Evolutionary conservation across 148 eudicot species (phyloP).

Genomic region (Vaccinium darrowii): DNA sequence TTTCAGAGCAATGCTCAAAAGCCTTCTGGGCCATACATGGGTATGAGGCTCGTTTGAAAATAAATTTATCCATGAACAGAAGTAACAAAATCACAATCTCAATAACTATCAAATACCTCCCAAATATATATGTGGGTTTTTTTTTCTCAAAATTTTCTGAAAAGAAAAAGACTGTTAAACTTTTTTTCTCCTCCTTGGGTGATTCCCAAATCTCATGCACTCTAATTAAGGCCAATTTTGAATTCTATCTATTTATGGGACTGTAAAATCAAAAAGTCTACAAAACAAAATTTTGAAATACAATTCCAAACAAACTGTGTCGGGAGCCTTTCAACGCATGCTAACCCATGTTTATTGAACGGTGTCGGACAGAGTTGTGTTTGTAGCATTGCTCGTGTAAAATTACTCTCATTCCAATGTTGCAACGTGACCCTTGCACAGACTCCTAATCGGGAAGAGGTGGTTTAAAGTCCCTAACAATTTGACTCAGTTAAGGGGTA

Average conservation of each 20-base stretch:
- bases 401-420: not conserved
- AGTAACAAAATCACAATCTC: constrained; percentile 11
- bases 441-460: not conserved
- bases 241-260: not conserved
- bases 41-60: not conserved
- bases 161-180: not conserved
- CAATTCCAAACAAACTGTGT: no score
- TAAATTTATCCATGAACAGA: constrained; percentile 7
- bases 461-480: not conserved
- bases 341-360: no score
- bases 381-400: no score
- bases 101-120: not conserved
- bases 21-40: not conserved
- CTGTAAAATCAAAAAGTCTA: no score
- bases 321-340: no score
- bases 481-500: not conserved
- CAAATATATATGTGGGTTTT: not conserved
- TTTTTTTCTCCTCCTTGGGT: no score
- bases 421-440: no score
- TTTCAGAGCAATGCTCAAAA: no score
- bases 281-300: no score
- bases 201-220: no score
- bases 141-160: not conserved
- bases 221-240: not conserved
- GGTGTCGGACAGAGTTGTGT: no score